Evolutionary conservation across 31 red algal species (phyloP).

Genomic region (Asparagopsis taxiformis): DNA sequence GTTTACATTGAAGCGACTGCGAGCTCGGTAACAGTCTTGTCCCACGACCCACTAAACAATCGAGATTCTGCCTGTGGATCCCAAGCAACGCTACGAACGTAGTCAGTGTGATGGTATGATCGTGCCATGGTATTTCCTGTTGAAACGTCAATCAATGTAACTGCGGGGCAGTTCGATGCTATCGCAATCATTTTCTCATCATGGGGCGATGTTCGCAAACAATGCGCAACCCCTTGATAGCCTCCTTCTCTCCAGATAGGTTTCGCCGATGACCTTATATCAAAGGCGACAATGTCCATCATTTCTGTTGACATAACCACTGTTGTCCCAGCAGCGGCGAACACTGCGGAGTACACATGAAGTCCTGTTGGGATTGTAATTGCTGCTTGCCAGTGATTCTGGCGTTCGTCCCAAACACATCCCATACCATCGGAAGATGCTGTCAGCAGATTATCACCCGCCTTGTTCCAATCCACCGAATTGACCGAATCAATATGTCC

Average conservation of each 20-base stretch:
- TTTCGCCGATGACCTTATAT: constrained; percentile 55
- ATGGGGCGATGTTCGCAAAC: constrained; percentile 54
- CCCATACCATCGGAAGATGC: constrained; percentile 75
- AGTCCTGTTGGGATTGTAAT: constrained; percentile 67
- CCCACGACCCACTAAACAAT: constrained; percentile 80
- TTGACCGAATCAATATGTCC: constrained; percentile 79
- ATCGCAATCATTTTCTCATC: constrained; percentile 62
- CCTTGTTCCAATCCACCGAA: constrained; percentile 71
- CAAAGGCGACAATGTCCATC: constrained; percentile 73
- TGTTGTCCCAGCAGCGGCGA: constrained; percentile 42
- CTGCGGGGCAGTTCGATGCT: constrained; percentile 72
- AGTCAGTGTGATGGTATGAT: constrained; percentile 73
- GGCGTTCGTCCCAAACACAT: constrained; percentile 87
- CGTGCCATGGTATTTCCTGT: constrained; percentile 36
- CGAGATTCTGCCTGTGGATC: constrained; percentile 40
- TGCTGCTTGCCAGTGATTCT: constrained; percentile 57
- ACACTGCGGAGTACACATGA: constrained; percentile 69
- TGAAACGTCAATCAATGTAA: constrained; percentile 46
- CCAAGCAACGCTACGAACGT: constrained; percentile 82
- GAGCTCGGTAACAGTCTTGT: constrained; percentile 72
- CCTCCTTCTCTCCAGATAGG: constrained; percentile 54
- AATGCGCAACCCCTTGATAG: constrained; percentile 51
- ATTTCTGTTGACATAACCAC: constrained; percentile 76
- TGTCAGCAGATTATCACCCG: constrained; percentile 68
- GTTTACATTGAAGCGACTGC: constrained; percentile 15